Conservation (phyloP, 1,284 basidiomycete species). For the Fomitopsis betulina region DNA sequence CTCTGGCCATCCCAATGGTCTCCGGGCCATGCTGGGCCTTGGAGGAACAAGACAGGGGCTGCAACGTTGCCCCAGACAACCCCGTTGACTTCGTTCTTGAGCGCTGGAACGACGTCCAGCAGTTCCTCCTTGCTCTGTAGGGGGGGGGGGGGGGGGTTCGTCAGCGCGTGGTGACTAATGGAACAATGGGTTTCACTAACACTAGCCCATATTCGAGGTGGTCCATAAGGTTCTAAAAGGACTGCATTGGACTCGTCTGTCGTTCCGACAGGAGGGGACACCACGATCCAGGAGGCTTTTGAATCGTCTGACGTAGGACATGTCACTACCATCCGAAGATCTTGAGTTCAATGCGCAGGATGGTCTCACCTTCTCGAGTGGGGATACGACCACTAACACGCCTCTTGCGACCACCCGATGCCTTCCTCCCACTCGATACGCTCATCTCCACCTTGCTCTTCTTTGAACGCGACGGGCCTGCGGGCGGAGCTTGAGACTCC, state of each 20-base stretch:
- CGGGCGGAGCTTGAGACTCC: not conserved
- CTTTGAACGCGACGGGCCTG: not conserved
- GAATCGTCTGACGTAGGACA: not conserved
- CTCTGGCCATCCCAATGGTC: conserved; percentile 16
- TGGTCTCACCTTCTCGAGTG: not conserved
- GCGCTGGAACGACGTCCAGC: conserved; percentile 10
- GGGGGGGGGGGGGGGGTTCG: too few relatives aligned
- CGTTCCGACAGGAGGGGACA: not conserved
- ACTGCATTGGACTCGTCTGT: not conserved
- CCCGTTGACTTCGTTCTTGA: conserved; percentile 5
- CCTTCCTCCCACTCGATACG: not conserved
- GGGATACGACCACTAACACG: not conserved
- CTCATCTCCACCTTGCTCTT: not conserved
- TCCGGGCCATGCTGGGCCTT: conserved; percentile 3
- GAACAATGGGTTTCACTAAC: not conserved
- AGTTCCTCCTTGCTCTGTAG: conserved; percentile 17
- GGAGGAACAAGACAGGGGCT: conserved; percentile 16
- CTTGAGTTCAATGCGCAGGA: too few relatives aligned
- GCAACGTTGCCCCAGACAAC: conserved; percentile 9
- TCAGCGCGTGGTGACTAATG: not conserved
- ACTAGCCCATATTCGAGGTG: conserved; percentile 7
- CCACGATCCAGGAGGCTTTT: not conserved
- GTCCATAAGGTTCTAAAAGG: not conserved
- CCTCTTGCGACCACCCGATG: not conserved
- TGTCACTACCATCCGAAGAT: too few relatives aligned